Evolutionary conservation across 2,329 filamentous ascomycete species (phyloP).

Genomic region (Trichoderma sp.): DNA sequence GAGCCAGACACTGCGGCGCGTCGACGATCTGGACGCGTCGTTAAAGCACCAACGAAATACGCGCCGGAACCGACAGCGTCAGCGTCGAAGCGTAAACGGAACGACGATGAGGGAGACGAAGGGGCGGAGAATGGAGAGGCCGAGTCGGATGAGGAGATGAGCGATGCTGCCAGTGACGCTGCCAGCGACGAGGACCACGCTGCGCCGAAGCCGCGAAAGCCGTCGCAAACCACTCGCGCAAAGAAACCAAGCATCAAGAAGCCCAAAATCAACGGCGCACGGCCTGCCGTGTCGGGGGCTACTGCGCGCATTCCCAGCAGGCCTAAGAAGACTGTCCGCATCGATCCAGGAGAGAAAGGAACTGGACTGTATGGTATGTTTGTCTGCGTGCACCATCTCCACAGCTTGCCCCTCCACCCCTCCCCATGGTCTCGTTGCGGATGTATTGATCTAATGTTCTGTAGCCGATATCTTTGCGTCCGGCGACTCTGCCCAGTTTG

Average conservation of each 20-base stretch:
- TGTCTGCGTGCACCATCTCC: neutral
- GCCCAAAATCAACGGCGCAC: slow-evolving; percentile 62
- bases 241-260: slow-evolving; percentile 65
- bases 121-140: slow-evolving; percentile 52
- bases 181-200: slow-evolving; percentile 50
- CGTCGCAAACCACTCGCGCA: slow-evolving; percentile 47
- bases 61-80: slow-evolving; percentile 49
- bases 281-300: slow-evolving; percentile 41
- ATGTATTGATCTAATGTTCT: slow-evolving; percentile 23
- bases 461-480: slow-evolving; percentile 65
- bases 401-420: slow-evolving; percentile 29
- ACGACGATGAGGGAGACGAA: slow-evolving; percentile 50
- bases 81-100: slow-evolving; percentile 61
- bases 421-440: neutral
- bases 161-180: slow-evolving; percentile 47
- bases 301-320: slow-evolving; percentile 52
- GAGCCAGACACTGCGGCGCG: slow-evolving; percentile 55
- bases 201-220: slow-evolving; percentile 41
- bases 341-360: slow-evolving; percentile 53
- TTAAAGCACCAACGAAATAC: slow-evolving; percentile 62
- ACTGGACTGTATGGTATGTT: slow-evolving; percentile 58
- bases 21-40: slow-evolving; percentile 70
- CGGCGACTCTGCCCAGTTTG: slow-evolving; percentile 56
- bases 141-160: slow-evolving; percentile 49
- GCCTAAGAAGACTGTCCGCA: slow-evolving; percentile 58